Conservation (phyloP, 768 basidiomycete species). For the Lentinula sp. region DNA sequence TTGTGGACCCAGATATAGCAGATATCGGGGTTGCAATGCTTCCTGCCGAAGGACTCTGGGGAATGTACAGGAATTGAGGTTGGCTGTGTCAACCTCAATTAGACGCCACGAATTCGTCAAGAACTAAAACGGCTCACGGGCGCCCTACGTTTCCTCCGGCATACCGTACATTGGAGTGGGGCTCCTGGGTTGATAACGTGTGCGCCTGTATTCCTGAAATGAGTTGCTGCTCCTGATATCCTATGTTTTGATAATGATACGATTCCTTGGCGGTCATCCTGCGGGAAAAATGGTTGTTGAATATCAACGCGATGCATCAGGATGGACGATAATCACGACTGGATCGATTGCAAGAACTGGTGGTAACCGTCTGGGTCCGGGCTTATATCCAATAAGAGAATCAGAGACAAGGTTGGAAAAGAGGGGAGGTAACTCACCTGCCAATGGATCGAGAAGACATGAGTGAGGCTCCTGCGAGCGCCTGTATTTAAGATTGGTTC, state of each 20-base stretch:
- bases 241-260: background rate
- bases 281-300: background rate
- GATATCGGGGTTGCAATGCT: background rate
- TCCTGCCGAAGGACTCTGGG: background rate
- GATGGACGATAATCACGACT: background rate
- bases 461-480: background rate
- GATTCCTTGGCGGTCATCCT: background rate
- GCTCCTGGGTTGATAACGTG: background rate
- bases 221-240: background rate
- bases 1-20: background rate
- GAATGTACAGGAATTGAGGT: background rate
- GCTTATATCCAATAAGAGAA: background rate
- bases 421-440: background rate
- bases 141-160: background rate
- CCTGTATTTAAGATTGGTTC: background rate
- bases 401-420: background rate
- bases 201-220: background rate
- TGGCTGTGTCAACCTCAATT: background rate
- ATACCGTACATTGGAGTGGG: background rate
- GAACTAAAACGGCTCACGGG: background rate
- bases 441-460: background rate
- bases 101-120: background rate
- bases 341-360: background rate
- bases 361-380: background rate
- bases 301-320: background rate